Conservation (phyloP, 805 yeast genomes). For the Maudiozyma turicensis region DNA sequence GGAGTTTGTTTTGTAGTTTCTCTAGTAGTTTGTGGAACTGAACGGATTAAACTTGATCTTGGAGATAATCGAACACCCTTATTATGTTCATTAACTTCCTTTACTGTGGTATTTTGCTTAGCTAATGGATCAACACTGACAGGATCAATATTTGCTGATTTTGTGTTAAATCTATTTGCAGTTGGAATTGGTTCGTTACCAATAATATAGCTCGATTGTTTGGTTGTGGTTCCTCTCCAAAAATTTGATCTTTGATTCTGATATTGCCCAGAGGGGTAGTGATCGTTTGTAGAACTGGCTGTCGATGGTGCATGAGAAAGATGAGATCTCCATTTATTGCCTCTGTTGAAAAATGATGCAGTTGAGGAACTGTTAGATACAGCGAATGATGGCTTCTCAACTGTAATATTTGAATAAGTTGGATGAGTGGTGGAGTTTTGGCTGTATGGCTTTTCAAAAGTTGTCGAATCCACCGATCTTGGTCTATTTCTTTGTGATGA, state of each 20-base stretch:
- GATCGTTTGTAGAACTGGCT: neutral
- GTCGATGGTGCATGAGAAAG: neutral
- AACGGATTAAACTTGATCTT: conserved; percentile 24
- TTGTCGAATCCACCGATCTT: conserved; percentile 9
- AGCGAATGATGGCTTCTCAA: neutral
- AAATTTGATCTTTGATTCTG: conserved; percentile 7
- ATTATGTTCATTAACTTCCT: neutral
- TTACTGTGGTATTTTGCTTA: conserved; percentile 2
- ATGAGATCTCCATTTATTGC: conserved; percentile 18
- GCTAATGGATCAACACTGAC: conserved; percentile 2
- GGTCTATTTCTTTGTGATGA: conserved; percentile 13
- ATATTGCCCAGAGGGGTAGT: neutral
- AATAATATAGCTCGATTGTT: neutral
- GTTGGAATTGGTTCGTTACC: neutral
- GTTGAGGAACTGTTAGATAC: conserved; percentile 7
- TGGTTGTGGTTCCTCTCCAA: conserved; percentile 5
- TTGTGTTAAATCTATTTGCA: neutral
- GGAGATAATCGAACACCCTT: conserved; percentile 8
- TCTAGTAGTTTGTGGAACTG: conserved; percentile 21
- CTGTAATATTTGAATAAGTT: neutral
- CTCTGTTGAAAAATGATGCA: conserved; percentile 11
- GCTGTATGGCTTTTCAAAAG: neutral
- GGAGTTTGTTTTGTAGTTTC: conserved; percentile 12
- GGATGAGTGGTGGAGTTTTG: too few relatives aligned
- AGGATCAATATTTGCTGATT: neutral